Evolutionary conservation across 768 basidiomycete genomes (phyloP), one percentile per base, ranked within the genome.

Genomic region (Neoboletus magnificus): DNA sequence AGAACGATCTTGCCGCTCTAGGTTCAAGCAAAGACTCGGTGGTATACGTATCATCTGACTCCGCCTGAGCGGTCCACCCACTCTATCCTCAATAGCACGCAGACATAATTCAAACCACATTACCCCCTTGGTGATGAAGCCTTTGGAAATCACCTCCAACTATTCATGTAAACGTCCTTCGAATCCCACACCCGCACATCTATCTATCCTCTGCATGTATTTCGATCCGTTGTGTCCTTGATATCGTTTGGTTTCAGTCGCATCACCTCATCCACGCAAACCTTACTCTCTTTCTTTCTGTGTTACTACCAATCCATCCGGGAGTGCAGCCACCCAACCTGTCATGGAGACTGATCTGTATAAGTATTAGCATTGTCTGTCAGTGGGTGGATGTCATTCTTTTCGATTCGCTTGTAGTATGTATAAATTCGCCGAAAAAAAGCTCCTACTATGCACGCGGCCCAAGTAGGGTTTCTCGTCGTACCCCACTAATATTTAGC

Each of bases 41-140:
- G 53, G 66, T 68, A 40, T 33, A 33, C 35, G 12, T 8, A 42
- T 11, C 16, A 13, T 20, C 27, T 44, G 15, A 40, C 9, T 37
- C 29, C 25, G 1, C 29, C 46, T 12, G 10, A 20, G 13, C 8
- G 4, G n/a, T 5, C 29, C 20, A 33, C n/a, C 25, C 20, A 43
- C 20, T 11, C 15, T 18, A 22, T 47, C 16, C 18, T 37, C 29
- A 27, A 48, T 37, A 41, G 11, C n/a, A 12, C 2, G 10, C 55
- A 60, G 50, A 32, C 13, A 35, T 29, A 6, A 50, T 42, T 27
- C 23, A 51, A 40, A 40, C 55, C 56, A 45, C 4, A 48, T 30
- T 60, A 58, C 33, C 33, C 60, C 12, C 36, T 45, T 22, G 62
- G 25, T 59, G 60, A 57, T 62, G 27, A 49, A 30, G 18, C 44